phyloP scores from a whole-genome alignment of 2,329 filamentous ascomycete genomes.

The Trichophaea hybrida region DNA sequence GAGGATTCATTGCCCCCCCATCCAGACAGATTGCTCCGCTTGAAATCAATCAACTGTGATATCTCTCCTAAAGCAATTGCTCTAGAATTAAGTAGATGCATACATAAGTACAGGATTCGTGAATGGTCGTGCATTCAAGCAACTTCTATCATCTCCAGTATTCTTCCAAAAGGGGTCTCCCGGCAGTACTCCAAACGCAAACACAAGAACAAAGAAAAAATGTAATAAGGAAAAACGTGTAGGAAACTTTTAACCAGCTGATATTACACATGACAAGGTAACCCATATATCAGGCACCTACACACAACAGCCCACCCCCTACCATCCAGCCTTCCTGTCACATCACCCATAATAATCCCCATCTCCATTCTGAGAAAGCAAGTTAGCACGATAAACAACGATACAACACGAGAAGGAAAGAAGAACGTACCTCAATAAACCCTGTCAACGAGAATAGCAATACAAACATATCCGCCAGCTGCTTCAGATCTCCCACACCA shows the following conservation, averaged over 20 bases:
- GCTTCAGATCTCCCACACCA: constrained; percentile 44
- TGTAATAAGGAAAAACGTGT: background rate
- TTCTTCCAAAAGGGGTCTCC: too few species aligned
- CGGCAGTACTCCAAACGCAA: background rate
- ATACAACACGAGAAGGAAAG: background rate
- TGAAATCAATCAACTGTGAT: too few species aligned
- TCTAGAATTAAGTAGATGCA: too few species aligned
- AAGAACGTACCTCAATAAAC: constrained; percentile 44
- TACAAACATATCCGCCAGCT: constrained; percentile 73
- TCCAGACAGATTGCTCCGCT: too few species aligned
- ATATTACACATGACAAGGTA: background rate
- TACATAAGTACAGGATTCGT: too few species aligned
- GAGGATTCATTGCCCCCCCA: too few species aligned
- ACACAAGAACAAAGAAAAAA: background rate
- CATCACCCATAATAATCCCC: background rate
- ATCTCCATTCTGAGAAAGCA: background rate
- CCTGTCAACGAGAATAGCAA: constrained; percentile 67
- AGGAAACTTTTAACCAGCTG: background rate
- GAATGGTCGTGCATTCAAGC: too few species aligned
- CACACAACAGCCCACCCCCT: background rate
- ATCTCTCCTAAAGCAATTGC: too few species aligned
- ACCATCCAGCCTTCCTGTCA: background rate
- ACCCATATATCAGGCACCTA: background rate
- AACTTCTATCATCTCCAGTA: too few species aligned
- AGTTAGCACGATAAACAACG: background rate